These are phyloP conservation scores for Suillus clintonianus DNA, from an alignment of 768 basidiomycete genomes.

Conservation along the genomic window DNA sequence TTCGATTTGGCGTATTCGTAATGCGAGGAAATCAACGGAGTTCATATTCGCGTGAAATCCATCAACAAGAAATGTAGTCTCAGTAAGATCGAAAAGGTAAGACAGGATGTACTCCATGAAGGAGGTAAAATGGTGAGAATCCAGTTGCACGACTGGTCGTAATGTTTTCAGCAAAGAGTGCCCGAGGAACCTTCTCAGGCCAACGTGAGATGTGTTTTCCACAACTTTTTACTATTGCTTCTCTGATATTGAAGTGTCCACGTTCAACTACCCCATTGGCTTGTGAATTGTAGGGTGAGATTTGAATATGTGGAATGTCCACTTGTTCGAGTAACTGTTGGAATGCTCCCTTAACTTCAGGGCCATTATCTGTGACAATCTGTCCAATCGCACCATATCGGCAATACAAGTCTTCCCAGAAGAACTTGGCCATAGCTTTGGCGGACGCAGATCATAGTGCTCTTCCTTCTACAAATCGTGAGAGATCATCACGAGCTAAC, in stretches of 20 bases:
- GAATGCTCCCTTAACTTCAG: conserved; percentile 15
- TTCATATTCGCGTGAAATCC: conserved; percentile 15
- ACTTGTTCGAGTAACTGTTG: conserved; percentile 7
- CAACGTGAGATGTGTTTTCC: conserved; percentile 17
- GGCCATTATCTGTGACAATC: conserved; percentile 16
- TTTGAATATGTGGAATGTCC: conserved; percentile 27
- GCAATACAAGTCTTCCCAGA: conserved; percentile 34
- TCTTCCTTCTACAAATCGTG: conserved; percentile 29
- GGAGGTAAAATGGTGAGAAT: conserved; percentile 19
- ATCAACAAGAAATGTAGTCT: conserved; percentile 33
- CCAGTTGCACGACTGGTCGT: conserved; percentile 22
- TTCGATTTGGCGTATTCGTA: conserved; percentile 23
- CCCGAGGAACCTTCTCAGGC: conserved; percentile 22
- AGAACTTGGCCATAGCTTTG: conserved; percentile 24
- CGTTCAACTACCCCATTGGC: conserved; percentile 40
- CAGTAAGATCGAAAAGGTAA: conserved; percentile 34
- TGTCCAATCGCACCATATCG: conserved; percentile 28
- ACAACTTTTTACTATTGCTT: conserved; percentile 32
- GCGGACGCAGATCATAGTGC: conserved; percentile 15
- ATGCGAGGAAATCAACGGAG: conserved; percentile 21
- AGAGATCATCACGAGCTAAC: conserved; percentile 30
- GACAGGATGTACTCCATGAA: conserved; percentile 29
- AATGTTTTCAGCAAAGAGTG: conserved; percentile 24
- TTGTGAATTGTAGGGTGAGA: conserved; percentile 37
- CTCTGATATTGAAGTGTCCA: conserved; percentile 31